Evolutionary conservation across 345 rosid species (phyloP), one percentile per base, ranked within the genome.

Genomic region (Luvunga scandens): DNA sequence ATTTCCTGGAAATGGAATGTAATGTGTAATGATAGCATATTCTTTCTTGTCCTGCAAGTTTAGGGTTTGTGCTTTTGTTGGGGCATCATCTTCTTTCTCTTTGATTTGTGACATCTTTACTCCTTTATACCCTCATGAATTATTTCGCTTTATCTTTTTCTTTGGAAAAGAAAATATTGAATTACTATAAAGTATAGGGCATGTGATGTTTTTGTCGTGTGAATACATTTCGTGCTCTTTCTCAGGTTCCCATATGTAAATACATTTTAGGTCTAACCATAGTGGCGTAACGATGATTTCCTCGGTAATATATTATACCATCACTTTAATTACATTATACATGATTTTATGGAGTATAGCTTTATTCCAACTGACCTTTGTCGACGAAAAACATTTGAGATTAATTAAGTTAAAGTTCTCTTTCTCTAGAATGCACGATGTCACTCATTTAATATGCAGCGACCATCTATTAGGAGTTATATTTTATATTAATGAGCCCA

Each of bases 11-110:
- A 53, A 53, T 53, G 22, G 7, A 53, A 53, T 6, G 16, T 3
- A 10, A 4, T 45, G 18, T 18, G 57, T 0, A 27, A 6, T 14
- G 66, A 62, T 14, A 2, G 4, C 19, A 16, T 31, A 75, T 76
- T 66, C 65, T 66, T 18, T 28, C 71, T 81, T 81, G 71, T 30
- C 19, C 28, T 38, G 59, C 75, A 77, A 77, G 84, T 73, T 36
- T 76, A 22, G 28, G n/a, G 31, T 13, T 18, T 68, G 7, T 30
- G 36, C 12, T 9, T 30, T 77, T 34, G 69, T 13, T 45, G 70
- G 70, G 68, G 30, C 45, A 30, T 39, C 21, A 6, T 64, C 13
- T 48, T 53, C 57, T 53, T 19, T 6, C 60, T 33, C 70, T 66
- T 38, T 21, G 21, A 14, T 57, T 22, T 42, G 24, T 31, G 5